Conservation (phyloP, 2,329 filamentous ascomycete genomes). For the Fusarium nanum region DNA sequence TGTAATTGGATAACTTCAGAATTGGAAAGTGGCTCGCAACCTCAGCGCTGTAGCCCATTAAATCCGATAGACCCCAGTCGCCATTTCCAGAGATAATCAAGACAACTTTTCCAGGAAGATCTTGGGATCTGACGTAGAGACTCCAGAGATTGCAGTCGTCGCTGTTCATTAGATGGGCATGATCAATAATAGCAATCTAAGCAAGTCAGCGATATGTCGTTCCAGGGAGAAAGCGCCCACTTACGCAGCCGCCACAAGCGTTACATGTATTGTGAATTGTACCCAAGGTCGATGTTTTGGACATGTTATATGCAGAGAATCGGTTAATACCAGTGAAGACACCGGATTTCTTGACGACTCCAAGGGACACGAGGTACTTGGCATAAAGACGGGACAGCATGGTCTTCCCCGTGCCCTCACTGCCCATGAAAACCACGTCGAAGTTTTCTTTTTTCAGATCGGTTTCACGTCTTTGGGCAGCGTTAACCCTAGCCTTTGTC, state of each 20-base stretch:
- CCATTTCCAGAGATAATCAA: conserved; percentile 47
- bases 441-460: conserved; percentile 57
- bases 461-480: conserved; percentile 61
- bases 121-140: conserved; percentile 42
- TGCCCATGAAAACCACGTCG: conserved; percentile 48
- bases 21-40: conserved; percentile 46
- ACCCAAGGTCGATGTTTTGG: conserved; percentile 51
- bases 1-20: conserved; percentile 74
- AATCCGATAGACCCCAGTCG: conserved; percentile 67
- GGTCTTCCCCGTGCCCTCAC: conserved; percentile 48
- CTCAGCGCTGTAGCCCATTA: conserved; percentile 66
- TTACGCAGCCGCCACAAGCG: conserved; percentile 68
- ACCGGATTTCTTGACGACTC: conserved; percentile 52
- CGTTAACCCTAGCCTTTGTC: conserved; percentile 60
- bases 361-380: conserved; percentile 46
- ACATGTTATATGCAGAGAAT: conserved; percentile 47
- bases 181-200: conserved; percentile 48
- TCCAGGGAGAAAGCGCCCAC: conserved; percentile 6
- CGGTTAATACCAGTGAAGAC: conserved; percentile 55
- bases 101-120: conserved; percentile 46
- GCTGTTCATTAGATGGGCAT: conserved; percentile 47
- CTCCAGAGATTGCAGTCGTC: conserved; percentile 47
- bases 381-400: conserved; percentile 48
- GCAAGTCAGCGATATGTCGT: conserved; percentile 14
- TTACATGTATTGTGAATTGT: conserved; percentile 56